A percentile compares a stretch with the other conserved stretches of the same genome.
Conservation (phyloP, 2,329 filamentous ascomycete genomes). For the Verticillium zaregamsianum region DNA sequence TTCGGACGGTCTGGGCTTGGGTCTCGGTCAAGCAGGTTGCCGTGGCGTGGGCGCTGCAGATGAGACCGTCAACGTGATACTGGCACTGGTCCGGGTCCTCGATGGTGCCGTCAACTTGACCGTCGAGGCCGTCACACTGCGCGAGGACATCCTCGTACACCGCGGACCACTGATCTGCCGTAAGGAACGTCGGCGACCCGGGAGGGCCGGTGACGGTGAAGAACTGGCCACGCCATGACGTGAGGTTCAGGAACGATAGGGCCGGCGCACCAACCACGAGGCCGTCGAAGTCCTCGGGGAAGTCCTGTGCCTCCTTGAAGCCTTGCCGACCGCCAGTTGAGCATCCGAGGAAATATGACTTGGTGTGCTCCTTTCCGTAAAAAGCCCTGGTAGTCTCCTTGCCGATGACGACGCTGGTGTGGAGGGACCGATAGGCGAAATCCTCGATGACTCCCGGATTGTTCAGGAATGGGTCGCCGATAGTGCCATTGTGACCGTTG, state of each 20-base stretch:
- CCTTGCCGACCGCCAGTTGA: conserved; percentile 58
- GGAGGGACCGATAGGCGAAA: conserved; percentile 28
- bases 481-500: conserved; percentile 43
- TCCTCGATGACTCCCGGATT: conserved; percentile 32
- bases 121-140: conserved; percentile 41
- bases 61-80: conserved; percentile 2
- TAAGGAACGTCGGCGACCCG: conserved; percentile 18
- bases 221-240: conserved; percentile 1
- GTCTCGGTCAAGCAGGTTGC: conserved; percentile 33
- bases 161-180: conserved; percentile 29
- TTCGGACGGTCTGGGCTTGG: conserved; percentile 30
- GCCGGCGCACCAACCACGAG: conserved; percentile 47
- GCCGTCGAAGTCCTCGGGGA: conserved; percentile 54
- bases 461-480: conserved; percentile 24
- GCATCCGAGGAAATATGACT: conserved; percentile 52
- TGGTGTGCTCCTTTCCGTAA: conserved; percentile 37
- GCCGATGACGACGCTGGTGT: conserved; percentile 42
- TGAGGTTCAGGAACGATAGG: conserved; percentile 25
- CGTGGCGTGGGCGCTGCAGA: conserved; percentile 11
- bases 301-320: conserved; percentile 46
- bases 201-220: conserved; percentile 16
- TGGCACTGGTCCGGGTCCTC: conserved; percentile 7
- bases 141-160: conserved; percentile 25
- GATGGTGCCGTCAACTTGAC: conserved; percentile 42
- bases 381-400: conserved; percentile 43